Evolutionary conservation across 805 yeast species (phyloP).

Genomic region (Saturnispora mendoncae): DNA sequence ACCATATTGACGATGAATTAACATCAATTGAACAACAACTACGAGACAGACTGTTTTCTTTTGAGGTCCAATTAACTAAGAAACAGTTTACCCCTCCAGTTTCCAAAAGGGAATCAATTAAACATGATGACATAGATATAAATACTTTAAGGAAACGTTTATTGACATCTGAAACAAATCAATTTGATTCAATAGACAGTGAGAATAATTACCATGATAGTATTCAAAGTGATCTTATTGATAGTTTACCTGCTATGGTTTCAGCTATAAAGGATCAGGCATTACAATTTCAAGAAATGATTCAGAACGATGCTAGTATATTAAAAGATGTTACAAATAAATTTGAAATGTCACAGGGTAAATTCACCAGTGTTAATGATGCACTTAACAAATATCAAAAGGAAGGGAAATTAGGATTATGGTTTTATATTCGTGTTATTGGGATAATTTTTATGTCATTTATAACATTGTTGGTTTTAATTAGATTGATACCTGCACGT

Average conservation of each 20-base stretch:
- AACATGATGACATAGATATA: conserved; percentile 19
- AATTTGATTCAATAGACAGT: conserved; percentile 23
- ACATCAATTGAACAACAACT: conserved; percentile 4
- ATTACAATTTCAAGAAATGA: conserved; percentile 25
- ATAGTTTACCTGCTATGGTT: conserved; percentile 27
- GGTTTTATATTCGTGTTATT: conserved; percentile 27
- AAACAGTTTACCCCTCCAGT: not conserved
- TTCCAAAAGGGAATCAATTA: not conserved
- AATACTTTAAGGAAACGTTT: conserved; percentile 24
- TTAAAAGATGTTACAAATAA: conserved; percentile 28
- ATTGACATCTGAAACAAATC: conserved; percentile 19
- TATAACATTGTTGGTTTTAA: conserved; percentile 21
- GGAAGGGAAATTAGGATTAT: conserved; percentile 26
- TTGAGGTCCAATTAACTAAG: conserved; percentile 14
- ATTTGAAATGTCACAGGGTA: conserved; percentile 26
- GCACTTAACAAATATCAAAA: conserved; percentile 25
- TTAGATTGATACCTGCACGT: conserved; percentile 29
- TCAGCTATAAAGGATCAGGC: conserved; percentile 26
- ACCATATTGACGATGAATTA: not conserved
- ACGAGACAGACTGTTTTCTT: conserved; percentile 14
- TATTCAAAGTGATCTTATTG: conserved; percentile 27
- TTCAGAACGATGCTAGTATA: conserved; percentile 27
- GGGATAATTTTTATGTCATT: conserved; percentile 20
- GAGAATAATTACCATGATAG: conserved; percentile 27
- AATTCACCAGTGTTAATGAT: conserved; percentile 22